Conservation (phyloP, 2,329 filamentous ascomycete species). For the Penicillium decumbens region DNA sequence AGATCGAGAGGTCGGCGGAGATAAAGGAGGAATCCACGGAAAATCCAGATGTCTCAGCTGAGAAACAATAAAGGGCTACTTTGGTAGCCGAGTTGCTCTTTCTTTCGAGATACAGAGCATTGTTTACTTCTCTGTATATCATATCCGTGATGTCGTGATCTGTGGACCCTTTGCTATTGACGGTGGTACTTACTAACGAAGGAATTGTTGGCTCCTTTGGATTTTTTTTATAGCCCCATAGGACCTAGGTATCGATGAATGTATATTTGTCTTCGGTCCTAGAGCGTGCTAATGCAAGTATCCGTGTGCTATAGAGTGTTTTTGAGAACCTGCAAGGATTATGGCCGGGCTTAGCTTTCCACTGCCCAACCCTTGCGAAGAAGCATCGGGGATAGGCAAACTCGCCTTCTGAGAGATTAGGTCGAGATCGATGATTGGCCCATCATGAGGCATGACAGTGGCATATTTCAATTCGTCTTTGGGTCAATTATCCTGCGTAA, state of each 20-base stretch:
- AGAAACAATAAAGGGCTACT: neutral
- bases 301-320: too few relatives aligned
- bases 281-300: too few relatives aligned
- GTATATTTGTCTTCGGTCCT: too few relatives aligned
- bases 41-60: neutral
- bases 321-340: too few relatives aligned
- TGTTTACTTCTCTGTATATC: neutral
- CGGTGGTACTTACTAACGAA: too few relatives aligned
- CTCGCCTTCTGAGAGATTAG: neutral
- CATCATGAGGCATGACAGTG: conserved; percentile 12
- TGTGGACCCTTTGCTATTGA: too few relatives aligned
- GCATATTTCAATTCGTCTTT: too few relatives aligned
- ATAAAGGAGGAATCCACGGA: neutral
- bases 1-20: neutral
- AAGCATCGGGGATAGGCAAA: neutral
- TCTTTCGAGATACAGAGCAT: neutral
- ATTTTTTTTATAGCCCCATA: too few relatives aligned
- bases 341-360: too few relatives aligned
- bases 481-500: too few relatives aligned
- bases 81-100: neutral
- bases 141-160: neutral
- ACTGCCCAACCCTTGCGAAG: neutral
- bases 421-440: conserved; percentile 13
- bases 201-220: too few relatives aligned
- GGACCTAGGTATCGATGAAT: too few relatives aligned